These are phyloP conservation scores for Allium cepa DNA, from an alignment of 106 monocot genomes.

Conservation along the genomic window DNA sequence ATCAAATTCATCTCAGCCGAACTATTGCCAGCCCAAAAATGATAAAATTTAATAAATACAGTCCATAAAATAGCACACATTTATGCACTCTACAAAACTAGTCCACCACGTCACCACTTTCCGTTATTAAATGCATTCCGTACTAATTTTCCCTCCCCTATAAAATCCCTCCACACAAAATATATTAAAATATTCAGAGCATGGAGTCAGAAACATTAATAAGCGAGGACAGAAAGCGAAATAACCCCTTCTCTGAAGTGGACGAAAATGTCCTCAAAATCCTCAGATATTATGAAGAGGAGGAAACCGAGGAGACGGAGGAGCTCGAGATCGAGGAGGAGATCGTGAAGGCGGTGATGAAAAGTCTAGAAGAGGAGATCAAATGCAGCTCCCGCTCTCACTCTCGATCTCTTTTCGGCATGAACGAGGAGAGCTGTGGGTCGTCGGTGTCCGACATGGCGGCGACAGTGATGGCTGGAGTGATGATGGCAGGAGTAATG, in stretches of 20 bases:
- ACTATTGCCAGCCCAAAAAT: too few relatives aligned
- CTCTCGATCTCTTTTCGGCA: not conserved
- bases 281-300: not conserved
- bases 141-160: not conserved
- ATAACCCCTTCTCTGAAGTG: not conserved
- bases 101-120: not conserved
- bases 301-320: not conserved
- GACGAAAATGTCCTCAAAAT: not conserved
- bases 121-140: too few relatives aligned
- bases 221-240: too few relatives aligned
- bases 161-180: not conserved
- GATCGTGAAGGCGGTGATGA: conserved; percentile 4
- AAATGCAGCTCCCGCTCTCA: too few relatives aligned
- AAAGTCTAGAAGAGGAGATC: conserved; percentile 10
- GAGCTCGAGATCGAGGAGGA: conserved; percentile 8
- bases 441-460: conserved; percentile 10
- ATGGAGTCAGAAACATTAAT: too few relatives aligned
- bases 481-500: not conserved
- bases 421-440: conserved; percentile 11
- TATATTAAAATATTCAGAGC: too few relatives aligned
- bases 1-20: too few relatives aligned
- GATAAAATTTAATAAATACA: too few relatives aligned
- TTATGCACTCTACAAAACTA: too few relatives aligned
- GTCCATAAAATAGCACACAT: too few relatives aligned
- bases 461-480: conserved; percentile 18